Base-by-base conservation (phyloP, 345 rosid species). In the Turnera subulata region DNA sequence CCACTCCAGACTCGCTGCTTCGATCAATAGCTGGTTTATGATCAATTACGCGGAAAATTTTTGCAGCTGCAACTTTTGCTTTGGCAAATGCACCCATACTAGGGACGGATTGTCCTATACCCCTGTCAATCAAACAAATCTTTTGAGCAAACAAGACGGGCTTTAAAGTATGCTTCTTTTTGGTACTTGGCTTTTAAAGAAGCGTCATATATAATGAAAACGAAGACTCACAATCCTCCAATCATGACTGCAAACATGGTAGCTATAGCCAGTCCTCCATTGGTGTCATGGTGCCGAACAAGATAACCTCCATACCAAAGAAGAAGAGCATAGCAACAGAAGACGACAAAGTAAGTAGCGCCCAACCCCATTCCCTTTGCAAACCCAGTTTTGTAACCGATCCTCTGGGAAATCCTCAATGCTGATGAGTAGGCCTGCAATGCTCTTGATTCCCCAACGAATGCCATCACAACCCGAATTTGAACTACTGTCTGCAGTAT, bases 191-290 rank as follows among this genome's bases (percentile, higher is more conserved):
- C 35, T n/a, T n/a, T n/a, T n/a, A n/a, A n/a, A n/a, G n/a, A 29
- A 29, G 35, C 8, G 8, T 44, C 23, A 16, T 21, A 35, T 23
- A 13, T 43, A n/a, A 11, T 0, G 38, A 56, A 22, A 37, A 7
- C 46, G 53, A 66, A 58, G 47, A 75, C 96, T 83, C 73, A 92
- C 98, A 92, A 55, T 63, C 98, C 98, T 67, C 98, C 98, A 9
- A 92, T 79, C 96, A 92, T 92, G 46, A 89, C 96, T 1, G 95
- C 91, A 60, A 92, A 92, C 98, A 92, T 92, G 55, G 98, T 92
- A 35, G 98, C 76, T 29, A 92, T 86, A 6, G 98, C 96, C 21
- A 92, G 95, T 42, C 96, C 96, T 62, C 96, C 96, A 66, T 89
- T 86, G 53, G 98, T 92, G 61, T 74, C 80, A 80, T 82, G 96